These are phyloP conservation scores for Pythium biforme DNA, from an alignment of 352 stramenopile genomes.

Conservation along the genomic window DNA sequence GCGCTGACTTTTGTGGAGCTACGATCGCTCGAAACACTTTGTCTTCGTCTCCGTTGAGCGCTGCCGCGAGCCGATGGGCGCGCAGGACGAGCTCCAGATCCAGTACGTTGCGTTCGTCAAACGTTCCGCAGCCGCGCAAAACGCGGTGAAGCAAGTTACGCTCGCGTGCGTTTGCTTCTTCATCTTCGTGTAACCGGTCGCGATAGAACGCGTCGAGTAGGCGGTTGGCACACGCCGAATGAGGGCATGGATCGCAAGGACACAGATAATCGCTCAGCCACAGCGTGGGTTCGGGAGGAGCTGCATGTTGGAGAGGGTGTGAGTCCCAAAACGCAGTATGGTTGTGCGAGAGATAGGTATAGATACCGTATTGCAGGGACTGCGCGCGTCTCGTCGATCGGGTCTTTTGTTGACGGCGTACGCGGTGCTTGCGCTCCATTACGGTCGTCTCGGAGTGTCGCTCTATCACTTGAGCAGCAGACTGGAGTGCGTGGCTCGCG, in stretches of 20 bases:
- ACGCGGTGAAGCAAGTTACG: slow-evolving; percentile 37
- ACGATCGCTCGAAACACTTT: slow-evolving; percentile 40
- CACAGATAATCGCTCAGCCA: slow-evolving; percentile 53
- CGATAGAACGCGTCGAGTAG: slow-evolving; percentile 28
- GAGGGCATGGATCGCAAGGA: slow-evolving; percentile 59
- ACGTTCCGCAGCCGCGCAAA: slow-evolving; percentile 60
- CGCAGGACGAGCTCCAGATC: neutral
- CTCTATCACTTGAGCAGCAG: neutral
- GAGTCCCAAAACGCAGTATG: no score
- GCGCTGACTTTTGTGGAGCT: neutral
- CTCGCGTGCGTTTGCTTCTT: no score
- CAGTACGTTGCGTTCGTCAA: slow-evolving; percentile 51
- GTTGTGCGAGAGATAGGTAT: neutral
- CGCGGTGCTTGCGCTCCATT: neutral
- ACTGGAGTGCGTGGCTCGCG: neutral
- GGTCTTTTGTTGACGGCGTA: neutral
- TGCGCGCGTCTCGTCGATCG: neutral
- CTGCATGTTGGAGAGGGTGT: no score
- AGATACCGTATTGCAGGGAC: neutral
- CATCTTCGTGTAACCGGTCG: slow-evolving; percentile 23
- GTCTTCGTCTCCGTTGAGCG: slow-evolving; percentile 49
- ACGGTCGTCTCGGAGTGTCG: neutral
- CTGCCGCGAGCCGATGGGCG: slow-evolving; percentile 37
- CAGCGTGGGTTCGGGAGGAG: neutral
- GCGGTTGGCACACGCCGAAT: slow-evolving; percentile 44